Evolutionary conservation across 495 filamentous ascomycete species (phyloP).

Genomic region (Parathielavia appendiculata): DNA sequence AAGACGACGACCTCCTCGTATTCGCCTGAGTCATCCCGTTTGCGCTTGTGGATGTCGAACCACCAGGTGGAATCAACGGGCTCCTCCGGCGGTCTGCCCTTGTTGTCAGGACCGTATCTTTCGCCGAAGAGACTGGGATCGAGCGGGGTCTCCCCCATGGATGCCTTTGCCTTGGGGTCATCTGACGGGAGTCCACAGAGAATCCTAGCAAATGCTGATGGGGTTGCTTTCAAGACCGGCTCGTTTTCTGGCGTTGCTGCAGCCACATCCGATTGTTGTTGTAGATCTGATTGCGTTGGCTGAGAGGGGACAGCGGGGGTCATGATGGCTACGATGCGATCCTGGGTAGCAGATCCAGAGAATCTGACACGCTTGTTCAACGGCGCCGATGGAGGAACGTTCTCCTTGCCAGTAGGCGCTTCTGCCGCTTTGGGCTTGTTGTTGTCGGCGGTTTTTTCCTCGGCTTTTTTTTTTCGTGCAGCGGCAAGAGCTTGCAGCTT

Average conservation of each 20-base stretch:
- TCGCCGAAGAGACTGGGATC: background rate
- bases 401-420: constrained; percentile 21
- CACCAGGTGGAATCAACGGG: background rate
- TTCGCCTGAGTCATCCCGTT: background rate
- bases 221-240: constrained; percentile 26
- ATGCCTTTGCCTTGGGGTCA: constrained; percentile 18
- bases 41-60: constrained; percentile 7
- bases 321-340: constrained; percentile 16
- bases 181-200: constrained; percentile 50
- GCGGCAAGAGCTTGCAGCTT: constrained; percentile 87
- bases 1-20: constrained; percentile 3
- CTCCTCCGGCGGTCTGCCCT: background rate
- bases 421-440: constrained; percentile 31
- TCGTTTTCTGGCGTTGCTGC: background rate
- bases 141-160: background rate
- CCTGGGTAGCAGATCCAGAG: constrained; percentile 23
- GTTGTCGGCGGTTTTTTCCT: constrained; percentile 49
- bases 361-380: constrained; percentile 33
- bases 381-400: constrained; percentile 16
- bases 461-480: constrained; percentile 78
- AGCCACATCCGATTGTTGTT: constrained; percentile 1
- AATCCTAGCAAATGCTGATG: constrained; percentile 65
- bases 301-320: background rate
- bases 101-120: background rate
- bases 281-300: constrained; percentile 12